A percentile compares a stretch with the other conserved stretches of the same genome.
Evolutionary conservation across 2,329 filamentous ascomycete species (phyloP).

Genomic region (Paecilomyces dactylethromorphus): DNA sequence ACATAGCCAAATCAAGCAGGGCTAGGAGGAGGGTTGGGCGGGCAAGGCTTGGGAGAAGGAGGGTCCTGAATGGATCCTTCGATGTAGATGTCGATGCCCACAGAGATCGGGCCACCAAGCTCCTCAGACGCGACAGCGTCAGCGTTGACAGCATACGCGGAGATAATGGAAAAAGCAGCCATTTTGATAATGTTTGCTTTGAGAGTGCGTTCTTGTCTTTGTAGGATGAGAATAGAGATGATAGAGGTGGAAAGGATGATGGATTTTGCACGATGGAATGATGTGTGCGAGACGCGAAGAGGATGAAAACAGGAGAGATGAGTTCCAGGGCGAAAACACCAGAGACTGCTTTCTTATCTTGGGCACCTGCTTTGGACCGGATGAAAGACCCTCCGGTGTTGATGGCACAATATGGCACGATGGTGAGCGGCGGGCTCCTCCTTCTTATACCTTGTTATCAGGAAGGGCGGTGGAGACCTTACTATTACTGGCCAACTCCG

Average conservation of each 20-base stretch:
- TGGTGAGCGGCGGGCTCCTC: neutral
- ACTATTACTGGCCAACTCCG: neutral
- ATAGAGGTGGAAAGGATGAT: neutral
- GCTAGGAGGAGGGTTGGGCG: conserved; percentile 35
- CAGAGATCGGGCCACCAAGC: neutral
- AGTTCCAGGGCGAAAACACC: neutral
- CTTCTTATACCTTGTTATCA: neutral
- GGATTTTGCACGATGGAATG: neutral
- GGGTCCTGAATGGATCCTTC: conserved; percentile 11
- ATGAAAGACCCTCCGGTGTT: neutral
- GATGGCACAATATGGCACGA: neutral
- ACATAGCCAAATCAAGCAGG: conserved; percentile 18
- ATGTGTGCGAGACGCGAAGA: neutral
- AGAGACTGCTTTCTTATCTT: neutral
- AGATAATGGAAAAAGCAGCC: neutral
- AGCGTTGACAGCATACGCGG: neutral
- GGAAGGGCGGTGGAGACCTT: conserved; percentile 4
- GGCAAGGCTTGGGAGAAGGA: conserved; percentile 26
- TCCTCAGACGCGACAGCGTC: neutral
- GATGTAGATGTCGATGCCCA: neutral
- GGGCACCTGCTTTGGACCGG: neutral
- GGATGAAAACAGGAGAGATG: neutral
- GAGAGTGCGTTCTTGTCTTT: neutral
- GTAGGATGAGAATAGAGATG: neutral
- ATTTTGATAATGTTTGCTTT: neutral